Conservation (phyloP, 495 filamentous ascomycete genomes). For the Halenospora varia region DNA sequence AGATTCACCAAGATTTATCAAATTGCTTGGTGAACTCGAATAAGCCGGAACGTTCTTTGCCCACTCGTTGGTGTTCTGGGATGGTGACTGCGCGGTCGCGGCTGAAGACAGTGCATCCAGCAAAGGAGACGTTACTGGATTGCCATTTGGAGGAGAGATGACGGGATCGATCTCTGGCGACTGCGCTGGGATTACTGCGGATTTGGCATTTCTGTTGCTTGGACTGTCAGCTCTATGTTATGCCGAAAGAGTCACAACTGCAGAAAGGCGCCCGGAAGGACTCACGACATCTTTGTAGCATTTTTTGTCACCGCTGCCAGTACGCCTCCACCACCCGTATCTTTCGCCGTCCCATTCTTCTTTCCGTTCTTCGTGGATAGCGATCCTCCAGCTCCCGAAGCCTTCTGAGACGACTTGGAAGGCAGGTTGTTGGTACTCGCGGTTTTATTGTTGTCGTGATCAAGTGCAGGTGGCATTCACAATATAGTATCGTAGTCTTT, state of each 20-base stretch:
- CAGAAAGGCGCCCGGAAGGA: background rate
- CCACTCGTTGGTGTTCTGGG: constrained; percentile 47
- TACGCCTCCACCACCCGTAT: constrained; percentile 18
- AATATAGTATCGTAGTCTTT: background rate
- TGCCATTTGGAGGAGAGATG: constrained; percentile 13
- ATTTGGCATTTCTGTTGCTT: constrained; percentile 10
- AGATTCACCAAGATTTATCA: constrained; percentile 49
- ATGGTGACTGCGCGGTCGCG: constrained; percentile 8
- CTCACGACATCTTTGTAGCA: constrained; percentile 23
- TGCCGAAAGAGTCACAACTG: background rate
- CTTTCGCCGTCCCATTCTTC: constrained; percentile 28
- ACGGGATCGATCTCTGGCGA: constrained; percentile 22
- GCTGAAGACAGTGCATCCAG: constrained; percentile 26
- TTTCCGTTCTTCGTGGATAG: constrained; percentile 19
- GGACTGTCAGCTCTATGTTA: constrained; percentile 5
- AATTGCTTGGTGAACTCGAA: constrained; percentile 51
- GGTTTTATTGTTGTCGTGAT: constrained; percentile 21
- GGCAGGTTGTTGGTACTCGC: constrained; percentile 5
- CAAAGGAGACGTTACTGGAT: constrained; percentile 20
- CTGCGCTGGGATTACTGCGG: constrained; percentile 10
- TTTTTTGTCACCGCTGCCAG: constrained; percentile 25
- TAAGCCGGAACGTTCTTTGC: constrained; percentile 39
- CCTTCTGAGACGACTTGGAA: constrained; percentile 31
- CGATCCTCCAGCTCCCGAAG: constrained; percentile 22
- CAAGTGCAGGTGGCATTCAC: constrained; percentile 30